Evolutionary conservation across 2,329 filamentous ascomycete species (phyloP).

Genomic region (Leptosphaerulina australis): DNA sequence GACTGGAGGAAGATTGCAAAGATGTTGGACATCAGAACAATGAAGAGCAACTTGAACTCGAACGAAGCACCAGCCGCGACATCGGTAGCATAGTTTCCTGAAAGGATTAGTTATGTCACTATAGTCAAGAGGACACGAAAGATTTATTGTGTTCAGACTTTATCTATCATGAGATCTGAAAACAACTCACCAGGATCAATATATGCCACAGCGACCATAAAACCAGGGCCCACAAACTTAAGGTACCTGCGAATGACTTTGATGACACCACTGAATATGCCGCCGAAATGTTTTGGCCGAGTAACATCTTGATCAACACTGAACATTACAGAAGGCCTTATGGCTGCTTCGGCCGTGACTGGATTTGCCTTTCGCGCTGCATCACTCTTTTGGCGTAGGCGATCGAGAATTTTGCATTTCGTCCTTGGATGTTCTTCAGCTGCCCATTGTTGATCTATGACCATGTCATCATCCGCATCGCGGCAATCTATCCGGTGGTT

Average conservation of each 20-base stretch:
- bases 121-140: neutral
- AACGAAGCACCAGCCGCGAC: constrained; percentile 71
- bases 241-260: constrained; percentile 52
- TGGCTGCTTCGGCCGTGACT: neutral
- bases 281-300: neutral
- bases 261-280: constrained; percentile 19
- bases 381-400: constrained; percentile 2
- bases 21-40: constrained; percentile 71
- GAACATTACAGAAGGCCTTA: constrained; percentile 3
- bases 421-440: neutral
- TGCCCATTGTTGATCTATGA: neutral
- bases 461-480: constrained; percentile 7
- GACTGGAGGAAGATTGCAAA: constrained; percentile 74
- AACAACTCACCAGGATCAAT: constrained; percentile 49
- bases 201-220: constrained; percentile 62
- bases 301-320: constrained; percentile 3
- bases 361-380: neutral
- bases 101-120: neutral
- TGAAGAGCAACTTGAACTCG: constrained; percentile 69
- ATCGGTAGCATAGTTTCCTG: constrained; percentile 72
- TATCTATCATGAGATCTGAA: too few relatives aligned
- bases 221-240: constrained; percentile 70
- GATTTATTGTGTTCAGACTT: too few relatives aligned
- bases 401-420: neutral
- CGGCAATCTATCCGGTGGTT: constrained; percentile 42